Conservation (phyloP, 257 asterid species). For the Marsdenia floribunda region DNA sequence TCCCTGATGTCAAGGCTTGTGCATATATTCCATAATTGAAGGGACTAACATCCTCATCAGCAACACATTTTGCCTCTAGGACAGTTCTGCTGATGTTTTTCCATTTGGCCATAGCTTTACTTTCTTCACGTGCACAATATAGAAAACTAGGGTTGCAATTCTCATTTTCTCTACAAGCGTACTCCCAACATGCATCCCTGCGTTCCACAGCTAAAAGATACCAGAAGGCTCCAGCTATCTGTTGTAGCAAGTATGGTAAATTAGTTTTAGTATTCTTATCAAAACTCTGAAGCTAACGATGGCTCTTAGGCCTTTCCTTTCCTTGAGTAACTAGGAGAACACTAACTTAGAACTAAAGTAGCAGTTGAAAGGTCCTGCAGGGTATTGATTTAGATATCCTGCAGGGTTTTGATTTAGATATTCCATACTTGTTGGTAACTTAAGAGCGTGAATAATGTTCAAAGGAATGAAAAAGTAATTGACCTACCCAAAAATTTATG, state of each 20-base stretch:
- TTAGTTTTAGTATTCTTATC: slow-evolving; percentile 3
- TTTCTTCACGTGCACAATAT: slow-evolving; percentile 57
- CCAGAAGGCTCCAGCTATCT: slow-evolving; percentile 95
- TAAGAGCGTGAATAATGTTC: background rate
- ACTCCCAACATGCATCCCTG: slow-evolving; percentile 77
- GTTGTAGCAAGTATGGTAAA: slow-evolving; percentile 21
- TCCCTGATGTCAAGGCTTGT: slow-evolving; percentile 58
- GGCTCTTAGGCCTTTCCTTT: background rate
- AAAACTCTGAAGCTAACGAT: background rate
- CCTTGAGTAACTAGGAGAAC: background rate
- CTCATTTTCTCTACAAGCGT: slow-evolving; percentile 49
- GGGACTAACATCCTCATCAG: slow-evolving; percentile 30
- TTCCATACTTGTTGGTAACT: background rate
- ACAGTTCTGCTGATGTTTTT: slow-evolving; percentile 35
- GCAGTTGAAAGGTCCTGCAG: background rate
- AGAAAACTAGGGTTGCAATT: slow-evolving; percentile 41
- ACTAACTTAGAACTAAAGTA: background rate
- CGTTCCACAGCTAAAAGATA: slow-evolving; percentile 83
- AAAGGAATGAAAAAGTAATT: background rate
- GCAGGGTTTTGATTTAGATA: background rate
- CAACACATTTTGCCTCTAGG: slow-evolving; percentile 53
- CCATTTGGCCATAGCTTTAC: slow-evolving; percentile 48
- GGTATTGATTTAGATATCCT: background rate
- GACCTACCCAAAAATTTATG: background rate
- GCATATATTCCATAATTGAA: slow-evolving; percentile 76